phyloP scores from a whole-genome alignment of 1,139 yeast species.

The Saccharomyces uvarum region DNA sequence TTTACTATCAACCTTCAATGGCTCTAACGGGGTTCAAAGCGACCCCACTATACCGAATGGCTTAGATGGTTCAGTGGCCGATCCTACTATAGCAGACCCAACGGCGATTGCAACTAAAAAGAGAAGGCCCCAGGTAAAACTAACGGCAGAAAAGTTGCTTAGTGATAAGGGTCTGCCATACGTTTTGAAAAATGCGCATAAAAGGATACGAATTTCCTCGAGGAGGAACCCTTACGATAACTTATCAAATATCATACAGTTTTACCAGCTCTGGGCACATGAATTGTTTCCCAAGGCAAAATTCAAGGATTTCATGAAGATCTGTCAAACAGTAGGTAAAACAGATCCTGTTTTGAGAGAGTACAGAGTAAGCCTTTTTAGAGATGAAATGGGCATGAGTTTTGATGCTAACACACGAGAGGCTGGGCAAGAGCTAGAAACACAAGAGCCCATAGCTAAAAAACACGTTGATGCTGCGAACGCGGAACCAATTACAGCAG shows the following conservation, averaged over 20 bases:
- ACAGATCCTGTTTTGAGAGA: constrained; percentile 23
- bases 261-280: constrained; percentile 83
- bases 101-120: constrained; percentile 17
- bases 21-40: not conserved
- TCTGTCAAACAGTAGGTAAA: constrained; percentile 27
- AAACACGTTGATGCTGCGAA: not conserved
- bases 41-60: constrained; percentile 5
- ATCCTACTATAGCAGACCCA: constrained; percentile 15
- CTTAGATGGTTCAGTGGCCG: constrained; percentile 7
- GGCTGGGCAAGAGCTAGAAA: not conserved
- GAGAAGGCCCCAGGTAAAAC: constrained; percentile 29
- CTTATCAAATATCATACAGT: constrained; percentile 45
- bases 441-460: not conserved
- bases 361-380: constrained; percentile 22
- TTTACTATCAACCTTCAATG: not conserved
- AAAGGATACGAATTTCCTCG: constrained; percentile 39
- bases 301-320: constrained; percentile 49
- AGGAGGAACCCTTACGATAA: constrained; percentile 38
- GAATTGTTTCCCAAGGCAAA: constrained; percentile 70
- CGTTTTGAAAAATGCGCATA: constrained; percentile 37
- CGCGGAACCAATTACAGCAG: not conserved
- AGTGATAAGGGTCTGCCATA: constrained; percentile 45
- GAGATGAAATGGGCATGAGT: constrained; percentile 20
- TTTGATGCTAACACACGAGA: not conserved
- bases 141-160: constrained; percentile 46